Evolutionary conservation across 805 yeast species (phyloP).

Genomic region (Saturnispora silvae): DNA sequence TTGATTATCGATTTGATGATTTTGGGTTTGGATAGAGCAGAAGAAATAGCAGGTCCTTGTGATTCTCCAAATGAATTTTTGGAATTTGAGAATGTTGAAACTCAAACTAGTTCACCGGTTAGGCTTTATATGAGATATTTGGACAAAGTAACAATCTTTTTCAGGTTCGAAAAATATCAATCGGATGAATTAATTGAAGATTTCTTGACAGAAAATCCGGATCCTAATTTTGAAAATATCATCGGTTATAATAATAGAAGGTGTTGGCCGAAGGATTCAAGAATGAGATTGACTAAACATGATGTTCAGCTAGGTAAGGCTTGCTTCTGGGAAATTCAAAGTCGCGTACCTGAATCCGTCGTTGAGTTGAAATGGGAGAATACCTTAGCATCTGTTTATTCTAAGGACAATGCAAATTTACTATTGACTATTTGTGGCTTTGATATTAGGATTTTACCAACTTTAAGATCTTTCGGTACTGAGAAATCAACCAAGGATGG

Average conservation of each 20-base stretch:
- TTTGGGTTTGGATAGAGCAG: slow-evolving; percentile 79
- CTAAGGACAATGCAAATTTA: slow-evolving; percentile 81
- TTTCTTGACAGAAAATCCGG: slow-evolving; percentile 75
- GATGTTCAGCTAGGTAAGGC: slow-evolving; percentile 93
- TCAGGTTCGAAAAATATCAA: slow-evolving; percentile 65
- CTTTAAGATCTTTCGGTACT: slow-evolving; percentile 43
- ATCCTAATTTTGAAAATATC: slow-evolving; percentile 80
- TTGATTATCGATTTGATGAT: slow-evolving; percentile 70
- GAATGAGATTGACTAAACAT: slow-evolving; percentile 83
- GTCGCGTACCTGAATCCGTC: slow-evolving; percentile 68
- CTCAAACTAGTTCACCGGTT: slow-evolving; percentile 66
- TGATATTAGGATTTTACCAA: slow-evolving; percentile 83
- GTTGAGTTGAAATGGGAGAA: slow-evolving; percentile 71
- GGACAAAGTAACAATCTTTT: slow-evolving; percentile 71
- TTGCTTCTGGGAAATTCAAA: slow-evolving; percentile 78
- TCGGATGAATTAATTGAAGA: slow-evolving; percentile 68
- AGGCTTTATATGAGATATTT: slow-evolving; percentile 72
- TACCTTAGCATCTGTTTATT: slow-evolving; percentile 78
- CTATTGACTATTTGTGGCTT: slow-evolving; percentile 91
- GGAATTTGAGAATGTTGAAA: slow-evolving; percentile 48
- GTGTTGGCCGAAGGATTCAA: slow-evolving; percentile 90
- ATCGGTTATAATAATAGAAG: slow-evolving; percentile 79
- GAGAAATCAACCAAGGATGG: slow-evolving; percentile 54
- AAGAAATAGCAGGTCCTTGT: slow-evolving; percentile 75
- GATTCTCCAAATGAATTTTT: slow-evolving; percentile 65